phyloP scores from a whole-genome alignment of 306 rosid species.

The Cercis canadensis region DNA sequence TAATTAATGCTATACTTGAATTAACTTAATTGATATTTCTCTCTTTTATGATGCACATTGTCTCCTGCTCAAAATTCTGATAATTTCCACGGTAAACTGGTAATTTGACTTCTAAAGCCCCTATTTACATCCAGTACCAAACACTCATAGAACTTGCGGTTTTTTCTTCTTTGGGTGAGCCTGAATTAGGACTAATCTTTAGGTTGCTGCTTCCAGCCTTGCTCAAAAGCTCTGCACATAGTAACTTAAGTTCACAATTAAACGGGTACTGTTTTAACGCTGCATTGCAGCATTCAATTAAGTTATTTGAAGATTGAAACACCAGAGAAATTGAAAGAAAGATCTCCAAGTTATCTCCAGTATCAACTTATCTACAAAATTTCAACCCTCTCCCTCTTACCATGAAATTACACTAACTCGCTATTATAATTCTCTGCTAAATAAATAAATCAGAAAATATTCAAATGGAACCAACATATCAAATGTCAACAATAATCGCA shows the following conservation, averaged over 20 bases:
- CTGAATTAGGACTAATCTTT: not conserved
- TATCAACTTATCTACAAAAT: slow-evolving; percentile 26
- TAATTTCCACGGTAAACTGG: not conserved
- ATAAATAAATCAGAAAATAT: slow-evolving; percentile 23
- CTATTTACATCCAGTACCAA: not conserved
- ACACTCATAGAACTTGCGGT: not conserved
- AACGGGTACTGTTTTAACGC: slow-evolving; percentile 12
- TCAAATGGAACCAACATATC: slow-evolving; percentile 24
- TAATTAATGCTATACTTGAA: slow-evolving; percentile 27
- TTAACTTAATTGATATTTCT: slow-evolving; percentile 7
- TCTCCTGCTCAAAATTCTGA: slow-evolving; percentile 4
- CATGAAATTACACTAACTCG: slow-evolving; percentile 24
- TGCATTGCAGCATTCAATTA: not conserved
- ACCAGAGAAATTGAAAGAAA: slow-evolving; percentile 1
- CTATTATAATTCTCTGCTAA: slow-evolving; percentile 20
- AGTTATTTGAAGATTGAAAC: slow-evolving; percentile 15
- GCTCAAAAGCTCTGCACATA: not conserved
- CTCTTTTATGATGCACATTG: slow-evolving; percentile 1
- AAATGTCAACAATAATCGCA: slow-evolving; percentile 33
- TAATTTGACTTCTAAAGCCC: slow-evolving; percentile 2
- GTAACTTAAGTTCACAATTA: not conserved
- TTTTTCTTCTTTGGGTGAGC: slow-evolving; percentile 5
- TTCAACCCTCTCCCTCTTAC: slow-evolving; percentile 1
- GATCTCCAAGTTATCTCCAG: slow-evolving; percentile 15
- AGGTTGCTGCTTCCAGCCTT: slow-evolving; percentile 3